Conservation (phyloP, 2,329 filamentous ascomycete genomes). For the Cercospora beticola region DNA sequence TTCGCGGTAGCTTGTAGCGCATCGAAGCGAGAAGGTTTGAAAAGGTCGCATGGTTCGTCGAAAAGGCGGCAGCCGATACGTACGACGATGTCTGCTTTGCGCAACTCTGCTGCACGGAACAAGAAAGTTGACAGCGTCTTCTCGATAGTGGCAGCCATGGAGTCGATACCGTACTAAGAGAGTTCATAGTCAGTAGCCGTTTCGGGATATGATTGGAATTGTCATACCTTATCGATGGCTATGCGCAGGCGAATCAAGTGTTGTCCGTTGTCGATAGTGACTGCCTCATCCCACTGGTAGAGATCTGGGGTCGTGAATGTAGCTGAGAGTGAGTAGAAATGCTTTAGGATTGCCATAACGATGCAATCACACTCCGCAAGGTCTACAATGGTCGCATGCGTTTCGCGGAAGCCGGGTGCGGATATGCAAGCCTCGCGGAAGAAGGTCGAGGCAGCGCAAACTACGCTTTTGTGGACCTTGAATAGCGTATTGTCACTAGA, state of each 20-base stretch:
- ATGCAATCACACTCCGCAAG: background rate
- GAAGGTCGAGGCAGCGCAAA: background rate
- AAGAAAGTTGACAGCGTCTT: too few relatives aligned
- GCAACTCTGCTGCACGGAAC: too few relatives aligned
- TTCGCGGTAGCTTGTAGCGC: too few relatives aligned
- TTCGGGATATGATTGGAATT: background rate
- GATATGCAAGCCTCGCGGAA: background rate
- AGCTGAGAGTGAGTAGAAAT: background rate
- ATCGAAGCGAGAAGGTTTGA: too few relatives aligned
- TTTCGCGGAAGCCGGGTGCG: background rate
- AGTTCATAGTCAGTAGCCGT: background rate
- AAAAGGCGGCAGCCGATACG: too few relatives aligned
- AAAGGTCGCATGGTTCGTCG: too few relatives aligned
- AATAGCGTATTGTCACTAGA: background rate
- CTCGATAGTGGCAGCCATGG: too few relatives aligned
- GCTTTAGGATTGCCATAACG: background rate
- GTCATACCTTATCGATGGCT: background rate
- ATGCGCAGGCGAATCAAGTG: background rate
- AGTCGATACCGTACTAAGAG: too few relatives aligned
- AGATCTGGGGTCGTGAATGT: too few relatives aligned
- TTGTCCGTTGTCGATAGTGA: background rate
- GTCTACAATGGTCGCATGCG: background rate
- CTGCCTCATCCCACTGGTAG: too few relatives aligned
- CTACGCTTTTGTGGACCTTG: background rate
- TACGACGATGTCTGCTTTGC: too few relatives aligned